A percentile compares a stretch with the other conserved stretches of the same genome.
Evolutionary conservation across 2,329 filamentous ascomycete species (phyloP).

Genomic region (Calonectria pauciramosa): DNA sequence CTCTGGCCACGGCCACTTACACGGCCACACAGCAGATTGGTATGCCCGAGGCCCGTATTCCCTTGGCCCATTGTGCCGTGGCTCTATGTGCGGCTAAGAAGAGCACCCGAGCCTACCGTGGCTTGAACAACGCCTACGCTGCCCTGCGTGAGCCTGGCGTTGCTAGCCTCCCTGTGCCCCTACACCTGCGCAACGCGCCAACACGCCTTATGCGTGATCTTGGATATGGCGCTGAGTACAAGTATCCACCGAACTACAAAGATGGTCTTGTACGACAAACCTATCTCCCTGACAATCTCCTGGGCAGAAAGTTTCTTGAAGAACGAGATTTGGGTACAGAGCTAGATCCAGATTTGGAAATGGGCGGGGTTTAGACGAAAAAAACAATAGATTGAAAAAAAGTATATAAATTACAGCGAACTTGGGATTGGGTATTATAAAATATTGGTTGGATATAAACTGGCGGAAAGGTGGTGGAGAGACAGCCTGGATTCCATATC

Average conservation of each 20-base stretch:
- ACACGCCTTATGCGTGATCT: conserved; percentile 94
- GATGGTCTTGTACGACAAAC: conserved; percentile 88
- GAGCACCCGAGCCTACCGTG: conserved; percentile 88
- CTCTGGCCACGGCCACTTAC: conserved; percentile 88
- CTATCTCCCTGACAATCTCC: conserved; percentile 86
- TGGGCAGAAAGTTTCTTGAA: conserved; percentile 82
- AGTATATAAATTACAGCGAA: not conserved
- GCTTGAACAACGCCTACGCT: conserved; percentile 82
- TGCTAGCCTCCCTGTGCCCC: conserved; percentile 83
- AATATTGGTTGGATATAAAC: conserved; percentile 23
- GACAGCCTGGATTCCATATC: conserved; percentile 18
- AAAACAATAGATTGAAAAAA: conserved; percentile 9
- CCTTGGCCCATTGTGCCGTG: conserved; percentile 87
- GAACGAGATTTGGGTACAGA: conserved; percentile 83
- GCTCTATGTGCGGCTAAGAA: conserved; percentile 87
- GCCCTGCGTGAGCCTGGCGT: conserved; percentile 87
- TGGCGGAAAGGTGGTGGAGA: conserved; percentile 30
- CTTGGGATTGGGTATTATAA: not conserved
- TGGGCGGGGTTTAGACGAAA: conserved; percentile 44
- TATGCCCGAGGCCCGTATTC: conserved; percentile 94
- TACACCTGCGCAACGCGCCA: conserved; percentile 92
- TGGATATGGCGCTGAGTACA: conserved; percentile 92
- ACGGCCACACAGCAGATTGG: conserved; percentile 93
- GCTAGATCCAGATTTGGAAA: conserved; percentile 77
- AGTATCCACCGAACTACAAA: conserved; percentile 93